phyloP scores from a whole-genome alignment of 2,329 filamentous ascomycete species.

The Paraphoma sp. region DNA sequence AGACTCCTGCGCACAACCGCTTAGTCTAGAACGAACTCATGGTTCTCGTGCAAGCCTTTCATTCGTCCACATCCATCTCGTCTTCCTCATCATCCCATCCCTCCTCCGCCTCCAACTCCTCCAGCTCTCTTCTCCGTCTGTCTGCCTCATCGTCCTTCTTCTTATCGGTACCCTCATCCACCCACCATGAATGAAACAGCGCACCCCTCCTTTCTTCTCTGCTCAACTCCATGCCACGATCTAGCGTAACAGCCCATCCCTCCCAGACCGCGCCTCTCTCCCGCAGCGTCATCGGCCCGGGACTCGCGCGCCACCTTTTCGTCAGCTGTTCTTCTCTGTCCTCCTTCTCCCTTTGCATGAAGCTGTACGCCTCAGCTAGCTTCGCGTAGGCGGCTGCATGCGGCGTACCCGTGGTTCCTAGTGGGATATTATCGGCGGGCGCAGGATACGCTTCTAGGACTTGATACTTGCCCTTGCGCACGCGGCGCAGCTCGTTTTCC shows the following conservation, averaged over 20 bases:
- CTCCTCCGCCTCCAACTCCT: conserved; percentile 26
- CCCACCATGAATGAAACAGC: neutral
- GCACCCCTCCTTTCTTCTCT: conserved; percentile 26
- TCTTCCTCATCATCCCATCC: conserved; percentile 8
- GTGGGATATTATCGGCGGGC: neutral
- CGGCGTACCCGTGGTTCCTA: neutral
- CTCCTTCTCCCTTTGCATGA: conserved; percentile 17
- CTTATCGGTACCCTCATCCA: conserved; percentile 13
- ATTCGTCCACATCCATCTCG: conserved; percentile 3
- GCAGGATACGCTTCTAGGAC: conserved; percentile 34
- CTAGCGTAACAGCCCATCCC: conserved; percentile 34
- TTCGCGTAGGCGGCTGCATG: conserved; percentile 31
- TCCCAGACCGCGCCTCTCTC: conserved; percentile 42
- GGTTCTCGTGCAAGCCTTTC: no score
- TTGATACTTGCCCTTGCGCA: conserved; percentile 12
- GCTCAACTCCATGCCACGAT: conserved; percentile 24
- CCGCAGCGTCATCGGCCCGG: conserved; percentile 25
- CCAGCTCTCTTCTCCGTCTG: conserved; percentile 21
- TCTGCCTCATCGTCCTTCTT: conserved; percentile 8
- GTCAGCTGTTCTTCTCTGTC: conserved; percentile 34
- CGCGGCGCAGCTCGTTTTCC: conserved; percentile 19
- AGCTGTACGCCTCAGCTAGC: conserved; percentile 15
- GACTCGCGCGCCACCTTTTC: conserved; percentile 36
- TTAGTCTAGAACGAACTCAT: no score
- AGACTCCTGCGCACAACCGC: no score